phyloP scores from a whole-genome alignment of 495 filamentous ascomycete genomes.

The Aspergillus panamensis region DNA sequence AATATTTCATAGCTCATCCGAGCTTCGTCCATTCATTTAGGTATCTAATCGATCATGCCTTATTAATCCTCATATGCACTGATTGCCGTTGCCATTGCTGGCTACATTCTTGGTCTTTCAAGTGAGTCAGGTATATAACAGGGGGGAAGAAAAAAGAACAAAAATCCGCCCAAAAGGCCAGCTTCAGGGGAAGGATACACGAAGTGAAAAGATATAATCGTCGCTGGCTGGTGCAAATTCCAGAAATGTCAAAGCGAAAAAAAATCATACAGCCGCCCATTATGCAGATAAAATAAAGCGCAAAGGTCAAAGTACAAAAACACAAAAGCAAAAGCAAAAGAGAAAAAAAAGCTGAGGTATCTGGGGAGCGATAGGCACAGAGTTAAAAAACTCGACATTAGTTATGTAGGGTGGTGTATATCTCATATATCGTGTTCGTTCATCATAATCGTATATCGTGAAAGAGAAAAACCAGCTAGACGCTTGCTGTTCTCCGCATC shows the following conservation, averaged over 20 bases:
- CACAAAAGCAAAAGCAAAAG: background rate
- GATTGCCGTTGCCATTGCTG: background rate
- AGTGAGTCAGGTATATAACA: constrained; percentile 1
- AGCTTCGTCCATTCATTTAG: background rate
- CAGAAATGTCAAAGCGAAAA: background rate
- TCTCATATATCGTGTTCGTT: constrained; percentile 16
- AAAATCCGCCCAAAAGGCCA: constrained; percentile 17
- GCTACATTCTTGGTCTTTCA: background rate
- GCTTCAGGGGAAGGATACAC: constrained; percentile 14
- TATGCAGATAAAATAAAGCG: background rate
- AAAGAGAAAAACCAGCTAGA: constrained; percentile 19
- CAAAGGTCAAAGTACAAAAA: background rate
- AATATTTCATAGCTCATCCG: background rate
- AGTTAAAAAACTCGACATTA: background rate
- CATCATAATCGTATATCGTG: constrained; percentile 14
- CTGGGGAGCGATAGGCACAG: background rate
- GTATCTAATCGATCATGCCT: background rate
- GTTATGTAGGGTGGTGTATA: constrained; percentile 3
- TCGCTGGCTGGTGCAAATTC: background rate
- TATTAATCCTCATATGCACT: background rate
- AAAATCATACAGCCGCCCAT: constrained; percentile 13
- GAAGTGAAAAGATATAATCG: background rate
- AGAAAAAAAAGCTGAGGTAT: background rate
- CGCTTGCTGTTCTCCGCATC: constrained; percentile 56
- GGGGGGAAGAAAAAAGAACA: constrained; percentile 1